Percentiles rank a stretch among this genome's conserved stretches.
Conservation (phyloP, 2,329 filamentous ascomycete species). For the Fusarium concolor region DNA sequence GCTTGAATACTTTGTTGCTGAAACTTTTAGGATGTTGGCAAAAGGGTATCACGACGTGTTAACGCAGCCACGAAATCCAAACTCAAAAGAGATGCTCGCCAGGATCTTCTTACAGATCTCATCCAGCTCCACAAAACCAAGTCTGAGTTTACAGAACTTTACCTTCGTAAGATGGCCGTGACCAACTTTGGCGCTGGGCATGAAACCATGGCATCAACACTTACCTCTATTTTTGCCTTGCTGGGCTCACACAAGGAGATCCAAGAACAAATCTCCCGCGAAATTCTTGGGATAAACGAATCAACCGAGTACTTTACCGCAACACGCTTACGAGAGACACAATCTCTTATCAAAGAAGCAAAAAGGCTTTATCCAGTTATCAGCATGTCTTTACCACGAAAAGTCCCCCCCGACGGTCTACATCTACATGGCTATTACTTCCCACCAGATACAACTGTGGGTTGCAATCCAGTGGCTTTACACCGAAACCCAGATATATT, state of each 20-base stretch:
- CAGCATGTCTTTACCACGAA: constrained; percentile 63
- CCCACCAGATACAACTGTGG: constrained; percentile 60
- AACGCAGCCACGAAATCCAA: constrained; percentile 48
- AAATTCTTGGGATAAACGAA: constrained; percentile 42
- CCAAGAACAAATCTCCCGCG: constrained; percentile 50
- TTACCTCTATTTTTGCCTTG: constrained; percentile 62
- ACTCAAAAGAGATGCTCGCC: constrained; percentile 46
- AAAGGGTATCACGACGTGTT: constrained; percentile 50
- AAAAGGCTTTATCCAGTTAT: constrained; percentile 64
- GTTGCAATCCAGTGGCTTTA: constrained; percentile 62
- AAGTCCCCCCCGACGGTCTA: constrained; percentile 54
- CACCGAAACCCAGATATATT: constrained; percentile 64
- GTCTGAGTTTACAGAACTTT: constrained; percentile 59
- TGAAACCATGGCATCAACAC: constrained; percentile 64
- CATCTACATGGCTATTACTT: constrained; percentile 55
- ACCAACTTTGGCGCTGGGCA: constrained; percentile 68
- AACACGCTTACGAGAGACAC: constrained; percentile 50
- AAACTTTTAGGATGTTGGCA: constrained; percentile 49
- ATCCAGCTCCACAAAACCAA: constrained; percentile 59
- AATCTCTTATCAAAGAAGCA: constrained; percentile 63
- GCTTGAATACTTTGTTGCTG: not conserved
- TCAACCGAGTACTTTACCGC: constrained; percentile 41
- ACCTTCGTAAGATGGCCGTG: constrained; percentile 63
- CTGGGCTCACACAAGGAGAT: constrained; percentile 55
- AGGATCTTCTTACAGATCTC: constrained; percentile 60